Percentiles rank a stretch among this genome's conserved stretches.
These are phyloP conservation scores for Populus ilicifolia DNA, from an alignment of 345 rosid species.

Conservation along the genomic window DNA sequence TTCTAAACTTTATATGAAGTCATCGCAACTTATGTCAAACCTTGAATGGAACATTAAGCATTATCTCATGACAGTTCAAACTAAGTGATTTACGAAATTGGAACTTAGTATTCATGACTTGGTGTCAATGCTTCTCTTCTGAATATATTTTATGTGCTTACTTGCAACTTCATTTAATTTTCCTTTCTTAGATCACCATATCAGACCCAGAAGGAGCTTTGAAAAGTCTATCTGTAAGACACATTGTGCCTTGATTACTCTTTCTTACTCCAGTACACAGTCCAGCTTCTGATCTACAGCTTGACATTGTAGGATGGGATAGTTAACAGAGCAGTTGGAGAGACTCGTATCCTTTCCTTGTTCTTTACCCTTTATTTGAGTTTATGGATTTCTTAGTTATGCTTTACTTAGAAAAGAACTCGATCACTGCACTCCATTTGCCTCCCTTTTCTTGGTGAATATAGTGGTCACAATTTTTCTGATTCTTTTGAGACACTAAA, in stretches of 20 bases:
- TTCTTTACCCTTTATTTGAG: background rate
- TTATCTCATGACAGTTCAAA: background rate
- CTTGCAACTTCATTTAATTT: conserved; percentile 12
- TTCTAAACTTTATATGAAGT: background rate
- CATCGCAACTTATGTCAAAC: background rate
- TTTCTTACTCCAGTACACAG: conserved; percentile 5
- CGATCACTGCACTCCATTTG: background rate
- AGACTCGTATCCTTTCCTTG: conserved; percentile 73
- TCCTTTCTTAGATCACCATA: conserved; percentile 43
- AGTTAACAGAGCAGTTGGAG: conserved; percentile 82
- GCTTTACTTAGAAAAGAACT: background rate
- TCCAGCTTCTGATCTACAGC: conserved; percentile 25
- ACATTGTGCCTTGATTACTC: background rate
- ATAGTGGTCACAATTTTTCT: background rate
- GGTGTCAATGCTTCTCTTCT: background rate
- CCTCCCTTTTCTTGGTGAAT: background rate
- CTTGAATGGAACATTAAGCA: background rate
- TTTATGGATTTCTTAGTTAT: background rate
- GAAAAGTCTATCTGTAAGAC: conserved; percentile 64
- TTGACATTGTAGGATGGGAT: conserved; percentile 62
- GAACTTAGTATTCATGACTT: background rate
- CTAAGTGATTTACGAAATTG: background rate
- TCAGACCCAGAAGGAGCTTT: conserved; percentile 58
- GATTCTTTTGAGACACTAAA: conserved; percentile 29
- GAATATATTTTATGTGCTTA: background rate